phyloP scores from a whole-genome alignment of 176 grass and related monocot species.

The Triticum turgidum region DNA sequence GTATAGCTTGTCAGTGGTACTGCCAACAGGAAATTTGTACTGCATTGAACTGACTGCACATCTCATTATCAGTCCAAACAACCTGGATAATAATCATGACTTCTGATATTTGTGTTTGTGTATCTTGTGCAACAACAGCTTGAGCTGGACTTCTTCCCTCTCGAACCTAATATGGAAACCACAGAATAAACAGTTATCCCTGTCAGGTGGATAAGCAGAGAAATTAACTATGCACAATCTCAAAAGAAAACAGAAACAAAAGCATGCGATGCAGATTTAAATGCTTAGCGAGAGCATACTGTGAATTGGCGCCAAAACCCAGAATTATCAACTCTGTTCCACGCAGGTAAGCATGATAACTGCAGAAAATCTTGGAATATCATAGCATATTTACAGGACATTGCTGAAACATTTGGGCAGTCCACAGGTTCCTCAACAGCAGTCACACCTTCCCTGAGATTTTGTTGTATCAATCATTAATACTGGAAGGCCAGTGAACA shows the following conservation, averaged over 20 bases:
- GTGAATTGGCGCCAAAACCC: slow-evolving; percentile 99
- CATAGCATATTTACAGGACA: slow-evolving; percentile 69
- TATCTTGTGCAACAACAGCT: slow-evolving; percentile 34
- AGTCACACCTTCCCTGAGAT: slow-evolving; percentile 86
- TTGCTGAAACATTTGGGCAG: slow-evolving; percentile 85
- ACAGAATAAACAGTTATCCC: background rate
- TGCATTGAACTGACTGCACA: background rate
- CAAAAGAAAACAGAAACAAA: slow-evolving; percentile 14
- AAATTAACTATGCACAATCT: background rate
- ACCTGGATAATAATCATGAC: slow-evolving; percentile 99
- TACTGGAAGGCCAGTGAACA: slow-evolving; percentile 5
- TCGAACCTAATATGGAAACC: slow-evolving; percentile 67
- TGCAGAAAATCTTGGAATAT: slow-evolving; percentile 87
- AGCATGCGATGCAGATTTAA: slow-evolving; percentile 12
- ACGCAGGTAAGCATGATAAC: slow-evolving; percentile 59
- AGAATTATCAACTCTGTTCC: slow-evolving; percentile 84
- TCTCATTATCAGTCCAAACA: slow-evolving; percentile 21
- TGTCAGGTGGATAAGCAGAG: background rate
- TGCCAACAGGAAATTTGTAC: slow-evolving; percentile 21
- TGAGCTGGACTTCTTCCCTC: slow-evolving; percentile 68
- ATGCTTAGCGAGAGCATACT: slow-evolving; percentile 38
- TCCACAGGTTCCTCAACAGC: slow-evolving; percentile 94
- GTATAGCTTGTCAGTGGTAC: slow-evolving; percentile 1
- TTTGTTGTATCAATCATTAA: slow-evolving; percentile 35
- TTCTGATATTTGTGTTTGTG: slow-evolving; percentile 62